Evolutionary conservation across 2,329 filamentous ascomycete genomes (phyloP), one percentile per base, ranked within the genome.

Genomic region (Cladosporium velox): DNA sequence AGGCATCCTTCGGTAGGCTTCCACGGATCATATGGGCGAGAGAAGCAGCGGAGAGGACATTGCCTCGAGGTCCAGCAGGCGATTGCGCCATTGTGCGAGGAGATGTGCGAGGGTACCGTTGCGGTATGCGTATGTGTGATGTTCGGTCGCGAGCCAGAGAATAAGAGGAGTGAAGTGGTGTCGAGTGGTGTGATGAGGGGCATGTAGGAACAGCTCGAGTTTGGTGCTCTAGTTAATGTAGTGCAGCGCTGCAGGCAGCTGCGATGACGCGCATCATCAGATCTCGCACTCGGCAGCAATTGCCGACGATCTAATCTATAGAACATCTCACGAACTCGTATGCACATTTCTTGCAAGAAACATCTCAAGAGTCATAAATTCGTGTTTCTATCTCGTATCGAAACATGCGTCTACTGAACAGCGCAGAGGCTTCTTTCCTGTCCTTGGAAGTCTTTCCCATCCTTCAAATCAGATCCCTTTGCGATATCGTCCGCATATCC

Each of bases 21-120:
- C 76, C 72, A 41, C 79, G 77, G 77, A 84, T 83, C 70, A 80
- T 75, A 28, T 74, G 70, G 35, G 79, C 75, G 59, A 84, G 77
- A 14, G 78, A 79, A 26, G 71, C 73, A 55, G 81, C 79, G 65
- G 79, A 78, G 32, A 83, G 79, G 70, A 79, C 77, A 70, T 82
- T 82, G 68, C 76, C 76, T 32, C 70, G 68, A 38, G 70, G 65
- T 14, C 15, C 64, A 24, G 41, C 32, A 4, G 44, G 26, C 28
- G 55, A 30, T 47, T 59, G 38, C 32, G 44, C 64, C 64, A 65
- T 65, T 35, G 34, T 28, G 55, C 3, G 15, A 18, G 8, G 4
- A 24, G 41, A 47, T 55, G 8, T 55, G 52, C 24, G 30, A 14
- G 15, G 30, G 10, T 11, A 8, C n/a, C 18, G 52, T n/a, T 28